Conservation (phyloP, 2,329 filamentous ascomycete genomes). For the Exophiala alcalophila region DNA sequence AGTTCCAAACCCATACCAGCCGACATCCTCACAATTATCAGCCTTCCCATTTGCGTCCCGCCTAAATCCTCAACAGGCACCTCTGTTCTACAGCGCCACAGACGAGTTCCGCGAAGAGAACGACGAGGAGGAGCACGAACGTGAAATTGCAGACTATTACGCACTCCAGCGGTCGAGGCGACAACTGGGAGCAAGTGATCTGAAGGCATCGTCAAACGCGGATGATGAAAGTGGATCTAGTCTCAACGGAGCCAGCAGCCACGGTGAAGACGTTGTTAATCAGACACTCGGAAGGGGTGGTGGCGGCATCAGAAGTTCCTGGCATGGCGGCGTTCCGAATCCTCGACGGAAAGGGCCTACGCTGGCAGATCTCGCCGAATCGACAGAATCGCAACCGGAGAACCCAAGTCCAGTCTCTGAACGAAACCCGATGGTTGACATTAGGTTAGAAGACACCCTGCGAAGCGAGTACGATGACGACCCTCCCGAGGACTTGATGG, state of each 20-base stretch:
- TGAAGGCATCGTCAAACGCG: slow-evolving; percentile 81
- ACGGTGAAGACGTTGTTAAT: slow-evolving; percentile 39
- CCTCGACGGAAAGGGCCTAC: slow-evolving; percentile 40
- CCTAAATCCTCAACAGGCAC: slow-evolving; percentile 70
- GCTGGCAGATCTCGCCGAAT: slow-evolving; percentile 37
- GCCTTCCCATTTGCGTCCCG: slow-evolving; percentile 78
- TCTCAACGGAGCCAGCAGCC: slow-evolving; percentile 53
- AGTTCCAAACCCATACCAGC: slow-evolving; percentile 70
- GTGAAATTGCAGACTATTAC: slow-evolving; percentile 91
- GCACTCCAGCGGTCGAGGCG: slow-evolving; percentile 85
- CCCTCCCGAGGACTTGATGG: slow-evolving; percentile 44
- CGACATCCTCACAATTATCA: slow-evolving; percentile 65
- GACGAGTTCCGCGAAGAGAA: slow-evolving; percentile 92
- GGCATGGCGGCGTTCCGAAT: slow-evolving; percentile 49
- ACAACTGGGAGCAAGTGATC: slow-evolving; percentile 77
- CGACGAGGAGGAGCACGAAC: slow-evolving; percentile 83
- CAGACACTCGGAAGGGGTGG: slow-evolving; percentile 43
- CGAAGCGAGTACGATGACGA: slow-evolving; percentile 45
- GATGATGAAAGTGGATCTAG: slow-evolving; percentile 65
- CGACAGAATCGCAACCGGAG: slow-evolving; percentile 38
- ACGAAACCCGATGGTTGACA: slow-evolving; percentile 68
- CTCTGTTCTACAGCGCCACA: slow-evolving; percentile 88
- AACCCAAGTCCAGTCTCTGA: slow-evolving; percentile 53
- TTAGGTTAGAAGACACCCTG: slow-evolving; percentile 71
- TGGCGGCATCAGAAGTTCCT: slow-evolving; percentile 58